phyloP scores from a whole-genome alignment of 129 eudicot genomes.

The Silybum marianum region DNA sequence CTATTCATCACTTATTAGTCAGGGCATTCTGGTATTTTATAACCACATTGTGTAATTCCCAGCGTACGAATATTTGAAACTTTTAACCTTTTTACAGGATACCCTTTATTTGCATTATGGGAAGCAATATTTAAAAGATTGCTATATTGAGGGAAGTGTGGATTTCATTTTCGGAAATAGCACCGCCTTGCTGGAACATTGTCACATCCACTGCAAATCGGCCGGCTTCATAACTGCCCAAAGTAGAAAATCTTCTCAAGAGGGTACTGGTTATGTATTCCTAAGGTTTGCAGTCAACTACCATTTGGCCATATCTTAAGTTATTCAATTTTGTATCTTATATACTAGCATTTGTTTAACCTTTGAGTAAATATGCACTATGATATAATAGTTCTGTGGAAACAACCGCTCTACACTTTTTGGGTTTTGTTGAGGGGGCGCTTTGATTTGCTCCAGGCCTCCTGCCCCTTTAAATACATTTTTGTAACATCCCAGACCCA shows the following conservation, averaged over 20 bases:
- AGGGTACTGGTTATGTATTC: constrained; percentile 75
- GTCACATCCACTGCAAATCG: constrained; percentile 84
- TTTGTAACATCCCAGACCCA: too few relatives aligned
- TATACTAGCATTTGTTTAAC: neutral
- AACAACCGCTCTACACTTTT: too few relatives aligned
- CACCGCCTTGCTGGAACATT: constrained; percentile 80
- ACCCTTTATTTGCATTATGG: constrained; percentile 74
- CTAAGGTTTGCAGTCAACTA: constrained; percentile 47
- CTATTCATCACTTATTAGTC: neutral
- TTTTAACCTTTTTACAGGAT: constrained; percentile 55
- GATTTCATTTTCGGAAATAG: constrained; percentile 82
- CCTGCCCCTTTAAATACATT: neutral
- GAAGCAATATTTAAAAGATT: constrained; percentile 69
- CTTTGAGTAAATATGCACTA: neutral
- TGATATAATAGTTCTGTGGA: too few relatives aligned
- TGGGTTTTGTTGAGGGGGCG: too few relatives aligned
- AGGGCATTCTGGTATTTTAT: neutral
- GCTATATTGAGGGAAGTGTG: constrained; percentile 84
- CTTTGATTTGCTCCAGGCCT: neutral
- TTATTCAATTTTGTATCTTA: neutral
- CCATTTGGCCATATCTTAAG: neutral
- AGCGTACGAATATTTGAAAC: neutral
- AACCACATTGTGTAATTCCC: neutral
- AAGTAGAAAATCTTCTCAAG: constrained; percentile 76
- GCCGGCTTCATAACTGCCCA: constrained; percentile 76